A percentile compares a stretch with the other conserved stretches of the same genome.
phyloP scores from a whole-genome alignment of 495 filamentous ascomycete genomes.

The Aspergillus haitiensis region DNA sequence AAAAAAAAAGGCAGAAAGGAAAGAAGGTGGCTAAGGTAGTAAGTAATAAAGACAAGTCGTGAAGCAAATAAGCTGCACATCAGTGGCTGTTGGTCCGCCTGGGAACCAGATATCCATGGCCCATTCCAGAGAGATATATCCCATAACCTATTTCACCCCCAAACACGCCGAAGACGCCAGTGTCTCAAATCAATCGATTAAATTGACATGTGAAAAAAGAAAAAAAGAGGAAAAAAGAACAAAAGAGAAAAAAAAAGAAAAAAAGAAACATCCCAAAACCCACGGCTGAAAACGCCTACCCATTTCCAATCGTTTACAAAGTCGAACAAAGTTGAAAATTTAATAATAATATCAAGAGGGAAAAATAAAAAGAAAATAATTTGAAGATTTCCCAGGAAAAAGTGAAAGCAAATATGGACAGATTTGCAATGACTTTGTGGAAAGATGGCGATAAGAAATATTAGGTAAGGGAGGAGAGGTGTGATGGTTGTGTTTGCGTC shows the following conservation, averaged over 20 bases:
- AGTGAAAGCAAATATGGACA: background rate
- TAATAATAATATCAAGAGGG: constrained; percentile 17
- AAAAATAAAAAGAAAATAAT: constrained; percentile 12
- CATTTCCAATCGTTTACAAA: constrained; percentile 29
- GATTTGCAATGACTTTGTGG: constrained; percentile 20
- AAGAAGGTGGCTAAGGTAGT: constrained; percentile 7
- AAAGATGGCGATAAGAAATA: constrained; percentile 19
- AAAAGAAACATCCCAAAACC: constrained; percentile 20
- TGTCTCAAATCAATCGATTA: constrained; percentile 7
- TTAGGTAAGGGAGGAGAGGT: constrained; percentile 29
- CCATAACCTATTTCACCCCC: constrained; percentile 29
- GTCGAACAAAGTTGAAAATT: constrained; percentile 10
- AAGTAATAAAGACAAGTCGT: constrained; percentile 29
- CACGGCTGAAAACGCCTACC: constrained; percentile 28
- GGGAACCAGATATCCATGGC: constrained; percentile 21
- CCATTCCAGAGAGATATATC: constrained; percentile 34
- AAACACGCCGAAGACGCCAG: constrained; percentile 39
- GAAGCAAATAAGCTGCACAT: constrained; percentile 25
- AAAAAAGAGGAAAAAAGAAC: too few species aligned
- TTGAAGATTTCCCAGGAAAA: constrained; percentile 10
- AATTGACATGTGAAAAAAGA: too few species aligned
- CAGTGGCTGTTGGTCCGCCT: constrained; percentile 14
- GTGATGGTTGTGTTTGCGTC: constrained; percentile 29
- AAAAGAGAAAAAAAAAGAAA: constrained; percentile 13
- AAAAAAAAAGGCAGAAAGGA: background rate